Conservation (phyloP, 2,329 filamentous ascomycete genomes). For the Fusarium ambrosium region DNA sequence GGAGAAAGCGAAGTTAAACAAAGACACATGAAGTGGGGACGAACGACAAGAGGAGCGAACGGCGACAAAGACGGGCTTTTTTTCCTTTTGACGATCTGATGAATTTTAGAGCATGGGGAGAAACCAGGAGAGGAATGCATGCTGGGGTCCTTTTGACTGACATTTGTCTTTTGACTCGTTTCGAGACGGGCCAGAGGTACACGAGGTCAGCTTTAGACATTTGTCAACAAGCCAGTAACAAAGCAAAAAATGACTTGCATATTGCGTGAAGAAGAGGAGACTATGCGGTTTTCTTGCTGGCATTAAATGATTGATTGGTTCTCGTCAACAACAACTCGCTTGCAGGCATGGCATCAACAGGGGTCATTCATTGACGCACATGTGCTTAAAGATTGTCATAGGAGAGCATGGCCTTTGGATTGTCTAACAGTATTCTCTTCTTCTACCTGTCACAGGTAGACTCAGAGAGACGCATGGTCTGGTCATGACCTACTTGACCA, state of each 20-base stretch:
- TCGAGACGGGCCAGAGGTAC: slow-evolving; percentile 4
- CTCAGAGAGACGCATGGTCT: neutral
- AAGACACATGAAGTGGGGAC: slow-evolving; percentile 32
- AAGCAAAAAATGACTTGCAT: neutral
- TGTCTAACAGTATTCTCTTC: neutral
- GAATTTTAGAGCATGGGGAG: slow-evolving; percentile 36
- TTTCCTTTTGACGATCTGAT: slow-evolving; percentile 41
- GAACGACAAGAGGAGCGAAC: slow-evolving; percentile 33
- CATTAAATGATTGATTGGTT: neutral
- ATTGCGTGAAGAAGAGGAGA: neutral
- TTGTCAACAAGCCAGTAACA: slow-evolving; percentile 2
- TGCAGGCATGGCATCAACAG: neutral
- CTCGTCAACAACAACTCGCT: too few species aligned
- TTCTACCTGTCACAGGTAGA: neutral
- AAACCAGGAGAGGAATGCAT: slow-evolving; percentile 1
- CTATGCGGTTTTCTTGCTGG: neutral
- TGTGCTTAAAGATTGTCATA: neutral
- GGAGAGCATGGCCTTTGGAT: neutral
- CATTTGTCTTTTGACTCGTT: slow-evolving; percentile 9
- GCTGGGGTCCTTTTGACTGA: slow-evolving; percentile 16
- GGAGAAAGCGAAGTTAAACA: slow-evolving; percentile 18
- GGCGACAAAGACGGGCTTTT: slow-evolving; percentile 23
- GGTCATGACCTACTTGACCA: neutral
- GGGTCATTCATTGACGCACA: neutral
- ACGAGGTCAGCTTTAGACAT: slow-evolving; percentile 11